Percentiles rank a stretch among this genome's conserved stretches.
These are phyloP conservation scores for Fusarium sp. DNA, from an alignment of 2,329 filamentous ascomycete species.

Conservation along the genomic window DNA sequence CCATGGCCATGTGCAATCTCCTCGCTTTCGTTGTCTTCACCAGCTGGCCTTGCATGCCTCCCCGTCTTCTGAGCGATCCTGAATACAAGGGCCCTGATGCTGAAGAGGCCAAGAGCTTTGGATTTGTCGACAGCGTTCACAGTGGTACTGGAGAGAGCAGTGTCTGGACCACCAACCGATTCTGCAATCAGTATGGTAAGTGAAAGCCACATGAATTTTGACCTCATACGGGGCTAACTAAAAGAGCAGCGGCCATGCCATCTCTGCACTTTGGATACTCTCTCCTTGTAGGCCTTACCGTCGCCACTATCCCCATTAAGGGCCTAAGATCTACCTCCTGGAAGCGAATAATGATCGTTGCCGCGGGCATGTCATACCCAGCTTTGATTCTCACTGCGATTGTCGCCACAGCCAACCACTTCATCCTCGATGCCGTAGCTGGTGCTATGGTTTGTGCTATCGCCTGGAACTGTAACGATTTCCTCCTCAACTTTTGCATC, in stretches of 20 bases:
- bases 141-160: constrained; percentile 62
- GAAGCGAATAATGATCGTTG: constrained; percentile 56
- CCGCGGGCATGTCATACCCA: constrained; percentile 70
- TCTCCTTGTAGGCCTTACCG: constrained; percentile 75
- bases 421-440: constrained; percentile 75
- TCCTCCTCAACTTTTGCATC: constrained; percentile 70
- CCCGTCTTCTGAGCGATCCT: constrained; percentile 66
- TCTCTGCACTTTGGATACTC: constrained; percentile 81
- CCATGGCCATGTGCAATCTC: constrained; percentile 70
- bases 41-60: constrained; percentile 72
- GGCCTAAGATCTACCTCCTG: constrained; percentile 61
- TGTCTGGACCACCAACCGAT: constrained; percentile 67
- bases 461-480: constrained; percentile 66
- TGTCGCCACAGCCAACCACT: constrained; percentile 77
- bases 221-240: constrained; percentile 6
- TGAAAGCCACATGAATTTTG: constrained; percentile 49
- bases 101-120: constrained; percentile 66
- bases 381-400: constrained; percentile 72
- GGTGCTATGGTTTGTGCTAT: constrained; percentile 71
- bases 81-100: constrained; percentile 64
- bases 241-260: constrained; percentile 72
- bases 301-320: constrained; percentile 71
- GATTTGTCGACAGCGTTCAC: constrained; percentile 70
- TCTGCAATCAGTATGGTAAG: constrained; percentile 79
- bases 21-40: constrained; percentile 69